Evolutionary conservation across 1,284 basidiomycete genomes (phyloP).

Genomic region (Papiliotrema laurentii): DNA sequence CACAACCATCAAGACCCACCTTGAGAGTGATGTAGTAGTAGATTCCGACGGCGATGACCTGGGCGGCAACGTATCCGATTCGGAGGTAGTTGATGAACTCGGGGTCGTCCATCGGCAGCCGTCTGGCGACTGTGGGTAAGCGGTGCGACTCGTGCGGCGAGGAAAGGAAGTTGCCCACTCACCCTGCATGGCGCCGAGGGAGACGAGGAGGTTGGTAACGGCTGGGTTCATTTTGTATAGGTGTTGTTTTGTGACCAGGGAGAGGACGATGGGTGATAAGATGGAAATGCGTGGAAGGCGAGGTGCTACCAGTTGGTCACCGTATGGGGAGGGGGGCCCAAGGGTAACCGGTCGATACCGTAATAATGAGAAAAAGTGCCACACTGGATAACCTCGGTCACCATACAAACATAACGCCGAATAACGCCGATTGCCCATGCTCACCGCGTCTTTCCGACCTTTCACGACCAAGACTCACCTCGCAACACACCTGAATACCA

Average conservation of each 20-base stretch:
- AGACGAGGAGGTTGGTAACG: conserved; percentile 69
- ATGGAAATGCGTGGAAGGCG: conserved; percentile 9
- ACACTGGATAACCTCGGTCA: background rate
- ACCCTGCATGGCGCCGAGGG: conserved; percentile 87
- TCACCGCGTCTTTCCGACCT: background rate
- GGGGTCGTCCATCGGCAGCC: conserved; percentile 88
- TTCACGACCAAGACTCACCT: background rate
- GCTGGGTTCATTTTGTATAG: conserved; percentile 43
- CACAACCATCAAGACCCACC: conserved; percentile 16
- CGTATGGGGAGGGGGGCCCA: background rate
- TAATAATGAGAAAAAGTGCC: background rate
- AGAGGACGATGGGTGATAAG: conserved; percentile 1
- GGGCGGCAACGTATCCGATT: conserved; percentile 72
- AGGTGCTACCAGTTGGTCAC: background rate
- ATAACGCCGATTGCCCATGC: background rate
- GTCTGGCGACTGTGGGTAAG: conserved; percentile 76
- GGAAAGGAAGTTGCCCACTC: conserved; percentile 17
- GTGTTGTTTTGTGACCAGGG: conserved; percentile 1
- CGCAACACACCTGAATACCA: background rate
- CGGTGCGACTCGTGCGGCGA: too few relatives aligned
- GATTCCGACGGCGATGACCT: conserved; percentile 30
- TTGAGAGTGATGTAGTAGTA: conserved; percentile 42
- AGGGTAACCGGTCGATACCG: background rate
- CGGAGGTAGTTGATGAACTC: conserved; percentile 76
- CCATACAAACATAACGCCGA: conserved; percentile 3